Percentiles rank a stretch among this genome's conserved stretches.
Conservation (phyloP, 495 filamentous ascomycete genomes). For the Aspergillus affinis region DNA sequence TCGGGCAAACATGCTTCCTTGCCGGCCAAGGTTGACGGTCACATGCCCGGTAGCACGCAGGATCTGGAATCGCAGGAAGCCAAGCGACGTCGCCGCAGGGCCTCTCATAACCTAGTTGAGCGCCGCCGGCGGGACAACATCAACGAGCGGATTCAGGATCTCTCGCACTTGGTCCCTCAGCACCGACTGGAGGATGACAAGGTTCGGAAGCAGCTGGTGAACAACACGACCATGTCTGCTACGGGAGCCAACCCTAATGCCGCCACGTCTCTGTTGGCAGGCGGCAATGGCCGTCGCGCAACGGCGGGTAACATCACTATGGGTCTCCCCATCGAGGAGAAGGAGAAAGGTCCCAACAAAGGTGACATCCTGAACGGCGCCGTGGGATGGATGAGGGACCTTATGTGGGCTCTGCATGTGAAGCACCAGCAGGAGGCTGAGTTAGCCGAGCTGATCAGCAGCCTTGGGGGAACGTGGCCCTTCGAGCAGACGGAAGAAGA, state of each 20-base stretch:
- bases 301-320: constrained; percentile 83
- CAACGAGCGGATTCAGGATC: constrained; percentile 96
- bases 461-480: constrained; percentile 70
- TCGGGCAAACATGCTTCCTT: constrained; percentile 69
- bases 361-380: constrained; percentile 97
- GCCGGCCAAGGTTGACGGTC: constrained; percentile 64
- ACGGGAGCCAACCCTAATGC: constrained; percentile 72
- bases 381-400: constrained; percentile 92
- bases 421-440: constrained; percentile 88
- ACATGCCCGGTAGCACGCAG: constrained; percentile 46
- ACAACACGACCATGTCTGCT: constrained; percentile 83
- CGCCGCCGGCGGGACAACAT: constrained; percentile 95
- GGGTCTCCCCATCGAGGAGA: constrained; percentile 89
- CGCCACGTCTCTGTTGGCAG: constrained; percentile 81
- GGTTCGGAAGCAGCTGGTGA: constrained; percentile 88
- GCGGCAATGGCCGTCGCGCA: constrained; percentile 78
- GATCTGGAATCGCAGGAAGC: constrained; percentile 80
- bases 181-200: constrained; percentile 97
- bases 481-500: constrained; percentile 91
- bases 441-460: constrained; percentile 68
- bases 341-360: constrained; percentile 98
- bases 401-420: constrained; percentile 92
- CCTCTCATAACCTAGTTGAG: constrained; percentile 96
- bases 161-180: constrained; percentile 86
- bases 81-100: constrained; percentile 83